phyloP scores from a whole-genome alignment of 495 filamentous ascomycete genomes.

The Oidiodendron maius region DNA sequence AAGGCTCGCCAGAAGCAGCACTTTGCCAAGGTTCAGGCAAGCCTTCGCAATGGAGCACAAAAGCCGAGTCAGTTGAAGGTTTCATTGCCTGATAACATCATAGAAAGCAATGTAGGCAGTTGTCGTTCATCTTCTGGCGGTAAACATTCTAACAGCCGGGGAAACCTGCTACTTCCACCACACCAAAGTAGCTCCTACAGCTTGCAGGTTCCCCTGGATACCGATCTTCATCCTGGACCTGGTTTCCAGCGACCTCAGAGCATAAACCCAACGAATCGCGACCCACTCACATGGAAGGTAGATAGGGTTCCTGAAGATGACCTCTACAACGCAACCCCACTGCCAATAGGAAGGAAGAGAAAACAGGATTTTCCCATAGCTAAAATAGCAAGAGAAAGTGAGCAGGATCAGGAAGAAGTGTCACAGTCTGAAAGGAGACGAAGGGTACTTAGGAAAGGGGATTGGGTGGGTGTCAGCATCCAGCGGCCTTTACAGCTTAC shows the following conservation, averaged over 20 bases:
- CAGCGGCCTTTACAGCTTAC: constrained; percentile 14
- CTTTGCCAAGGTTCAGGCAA: constrained; percentile 18
- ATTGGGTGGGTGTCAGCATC: constrained; percentile 20
- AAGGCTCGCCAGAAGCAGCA: constrained; percentile 17
- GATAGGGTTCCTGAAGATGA: constrained; percentile 8
- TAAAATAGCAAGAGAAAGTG: not conserved
- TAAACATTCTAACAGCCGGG: not conserved
- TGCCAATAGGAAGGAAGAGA: constrained; percentile 3
- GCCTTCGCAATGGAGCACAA: constrained; percentile 10
- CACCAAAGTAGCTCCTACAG: not conserved
- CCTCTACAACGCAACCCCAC: constrained; percentile 17
- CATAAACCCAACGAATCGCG: not conserved
- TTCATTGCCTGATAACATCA: constrained; percentile 4
- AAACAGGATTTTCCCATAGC: not conserved
- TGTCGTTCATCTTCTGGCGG: not conserved
- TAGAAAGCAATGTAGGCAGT: not conserved
- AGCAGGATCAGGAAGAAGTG: not conserved
- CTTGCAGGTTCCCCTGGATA: not conserved
- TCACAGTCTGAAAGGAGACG: constrained; percentile 11
- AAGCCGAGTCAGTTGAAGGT: constrained; percentile 14
- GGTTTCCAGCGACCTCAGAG: not conserved
- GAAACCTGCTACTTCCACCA: not conserved
- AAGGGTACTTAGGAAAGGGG: constrained; percentile 18
- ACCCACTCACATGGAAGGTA: not conserved
- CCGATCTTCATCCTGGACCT: not conserved